These are phyloP conservation scores for Trametes punicea DNA, from an alignment of 768 basidiomycete species.

Conservation along the genomic window DNA sequence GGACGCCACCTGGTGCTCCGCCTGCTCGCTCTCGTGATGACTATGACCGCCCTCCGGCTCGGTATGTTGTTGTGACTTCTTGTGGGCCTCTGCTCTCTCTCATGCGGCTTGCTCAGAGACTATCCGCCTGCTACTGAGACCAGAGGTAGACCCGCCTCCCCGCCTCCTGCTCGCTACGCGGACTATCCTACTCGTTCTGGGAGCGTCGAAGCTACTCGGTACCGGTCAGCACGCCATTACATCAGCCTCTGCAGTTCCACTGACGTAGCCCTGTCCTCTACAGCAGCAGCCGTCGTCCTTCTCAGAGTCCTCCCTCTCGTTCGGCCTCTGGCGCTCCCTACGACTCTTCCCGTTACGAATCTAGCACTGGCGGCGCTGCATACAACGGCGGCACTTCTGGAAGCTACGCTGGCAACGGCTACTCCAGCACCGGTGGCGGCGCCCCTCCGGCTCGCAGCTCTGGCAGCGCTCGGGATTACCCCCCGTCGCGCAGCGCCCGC, in stretches of 20 bases:
- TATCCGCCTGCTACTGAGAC: slow-evolving; percentile 49
- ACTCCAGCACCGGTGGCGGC: slow-evolving; percentile 33
- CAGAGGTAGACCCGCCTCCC: slow-evolving; percentile 52
- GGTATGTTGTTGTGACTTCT: slow-evolving; percentile 39
- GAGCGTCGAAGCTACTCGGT: slow-evolving; percentile 32
- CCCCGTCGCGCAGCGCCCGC: slow-evolving; percentile 31
- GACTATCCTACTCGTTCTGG: slow-evolving; percentile 43
- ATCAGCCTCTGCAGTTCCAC: not conserved
- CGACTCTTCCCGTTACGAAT: slow-evolving; percentile 46
- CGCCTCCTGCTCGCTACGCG: slow-evolving; percentile 37
- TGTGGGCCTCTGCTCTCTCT: slow-evolving; percentile 1
- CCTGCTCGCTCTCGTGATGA: slow-evolving; percentile 59
- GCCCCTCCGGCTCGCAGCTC: slow-evolving; percentile 32
- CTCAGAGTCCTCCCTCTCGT: slow-evolving; percentile 62
- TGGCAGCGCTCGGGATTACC: slow-evolving; percentile 38
- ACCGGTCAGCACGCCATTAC: slow-evolving; percentile 33
- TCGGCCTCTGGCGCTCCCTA: slow-evolving; percentile 43
- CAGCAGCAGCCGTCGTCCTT: slow-evolving; percentile 65
- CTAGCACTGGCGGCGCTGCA: slow-evolving; percentile 24
- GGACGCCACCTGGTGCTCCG: slow-evolving; percentile 52
- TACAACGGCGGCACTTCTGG: slow-evolving; percentile 28
- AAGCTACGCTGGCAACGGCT: slow-evolving; percentile 46
- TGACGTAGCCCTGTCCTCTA: not conserved
- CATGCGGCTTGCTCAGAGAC: slow-evolving; percentile 40
- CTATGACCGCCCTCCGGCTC: slow-evolving; percentile 54